Evolutionary conservation across 83 land plant genomes (phyloP).

Genomic region (Picea mariana): DNA sequence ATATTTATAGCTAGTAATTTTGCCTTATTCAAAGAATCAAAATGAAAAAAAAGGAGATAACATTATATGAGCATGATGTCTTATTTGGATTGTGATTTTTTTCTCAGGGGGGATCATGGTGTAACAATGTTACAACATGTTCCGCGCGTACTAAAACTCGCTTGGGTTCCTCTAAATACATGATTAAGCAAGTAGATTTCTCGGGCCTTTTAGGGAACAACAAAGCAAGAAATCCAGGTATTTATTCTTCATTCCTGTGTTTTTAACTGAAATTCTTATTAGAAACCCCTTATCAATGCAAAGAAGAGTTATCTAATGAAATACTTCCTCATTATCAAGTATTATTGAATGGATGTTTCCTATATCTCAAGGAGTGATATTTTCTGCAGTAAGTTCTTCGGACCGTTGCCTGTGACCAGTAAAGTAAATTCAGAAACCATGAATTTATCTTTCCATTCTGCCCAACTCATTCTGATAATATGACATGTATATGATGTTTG

Average conservation of each 20-base stretch:
- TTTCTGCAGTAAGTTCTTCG: not conserved
- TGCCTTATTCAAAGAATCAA: not conserved
- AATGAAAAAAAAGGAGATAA: not conserved
- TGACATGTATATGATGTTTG: too few species aligned
- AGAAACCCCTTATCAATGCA: not conserved
- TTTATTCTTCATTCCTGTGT: not conserved
- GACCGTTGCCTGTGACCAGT: too few species aligned
- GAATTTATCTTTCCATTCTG: too few species aligned
- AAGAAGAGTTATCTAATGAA: not conserved
- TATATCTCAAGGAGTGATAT: not conserved
- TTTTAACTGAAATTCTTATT: not conserved
- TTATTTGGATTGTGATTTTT: slow-evolving; percentile 2
- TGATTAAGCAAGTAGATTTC: too few species aligned
- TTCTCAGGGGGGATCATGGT: slow-evolving; percentile 79
- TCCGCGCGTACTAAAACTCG: slow-evolving; percentile 32
- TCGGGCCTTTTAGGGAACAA: too few species aligned
- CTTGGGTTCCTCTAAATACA: slow-evolving; percentile 54
- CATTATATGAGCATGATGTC: not conserved
- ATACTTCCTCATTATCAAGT: not conserved
- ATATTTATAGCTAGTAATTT: not conserved
- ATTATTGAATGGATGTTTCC: not conserved
- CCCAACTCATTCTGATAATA: too few species aligned
- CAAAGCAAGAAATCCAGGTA: slow-evolving; percentile 18
- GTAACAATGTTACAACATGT: slow-evolving; percentile 56
- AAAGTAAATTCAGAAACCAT: too few species aligned